Conservation (phyloP, 2,329 filamentous ascomycete genomes). For the Botryotinia globosa region DNA sequence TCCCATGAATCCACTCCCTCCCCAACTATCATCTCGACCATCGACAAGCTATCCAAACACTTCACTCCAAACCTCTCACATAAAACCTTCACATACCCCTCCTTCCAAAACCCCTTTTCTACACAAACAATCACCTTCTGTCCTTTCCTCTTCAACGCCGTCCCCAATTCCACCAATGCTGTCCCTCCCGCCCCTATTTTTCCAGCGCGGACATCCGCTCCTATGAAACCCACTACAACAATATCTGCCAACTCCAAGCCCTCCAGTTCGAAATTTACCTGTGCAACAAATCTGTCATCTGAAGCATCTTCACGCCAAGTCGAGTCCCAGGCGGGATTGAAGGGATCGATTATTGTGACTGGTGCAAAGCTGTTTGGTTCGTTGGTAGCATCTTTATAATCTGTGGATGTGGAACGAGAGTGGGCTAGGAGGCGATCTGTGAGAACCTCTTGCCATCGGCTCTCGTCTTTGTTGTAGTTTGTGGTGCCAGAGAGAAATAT, state of each 20-base stretch:
- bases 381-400: conserved; percentile 66
- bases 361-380: conserved; percentile 31
- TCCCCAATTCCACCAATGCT: conserved; percentile 50
- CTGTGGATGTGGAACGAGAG: conserved; percentile 81
- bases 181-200: conserved; percentile 60
- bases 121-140: conserved; percentile 82
- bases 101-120: conserved; percentile 53
- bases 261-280: conserved; percentile 61
- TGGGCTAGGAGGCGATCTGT: conserved; percentile 69
- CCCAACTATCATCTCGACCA: conserved; percentile 49
- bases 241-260: conserved; percentile 53
- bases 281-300: conserved; percentile 48
- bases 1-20: conserved; percentile 56
- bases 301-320: conserved; percentile 51
- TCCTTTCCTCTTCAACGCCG: conserved; percentile 49
- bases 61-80: conserved; percentile 47
- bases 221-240: conserved; percentile 64
- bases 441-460: conserved; percentile 41
- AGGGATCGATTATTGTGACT: conserved; percentile 57
- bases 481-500: conserved; percentile 61
- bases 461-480: conserved; percentile 27
- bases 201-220: conserved; percentile 64
- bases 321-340: conserved; percentile 54
- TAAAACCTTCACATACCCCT: conserved; percentile 59
- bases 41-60: conserved; percentile 45